Base-by-base conservation (phyloP, 2,329 filamentous ascomycete genomes). In the Stemphylium beticola region DNA sequence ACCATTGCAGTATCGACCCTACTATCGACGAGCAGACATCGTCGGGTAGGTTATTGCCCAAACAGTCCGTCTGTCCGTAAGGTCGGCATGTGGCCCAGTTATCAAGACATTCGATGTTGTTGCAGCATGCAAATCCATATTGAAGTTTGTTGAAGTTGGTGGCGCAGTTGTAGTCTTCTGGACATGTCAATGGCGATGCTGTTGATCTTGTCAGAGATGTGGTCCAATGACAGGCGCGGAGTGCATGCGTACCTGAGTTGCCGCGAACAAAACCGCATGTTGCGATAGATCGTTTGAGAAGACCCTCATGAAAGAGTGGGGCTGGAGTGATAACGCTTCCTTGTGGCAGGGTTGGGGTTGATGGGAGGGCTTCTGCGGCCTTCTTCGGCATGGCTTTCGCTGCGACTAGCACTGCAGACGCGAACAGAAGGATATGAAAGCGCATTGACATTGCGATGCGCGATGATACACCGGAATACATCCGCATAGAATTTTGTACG, bases 211-310 rank as follows among this genome's bases (percentile, higher is more conserved):
- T 29, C 7, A 29, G 26, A 29, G 26, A 9, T 29, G 10, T 11
- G 26, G 8, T 1, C 33, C 31, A 20, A n/a, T 22, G 44, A 43
- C 17, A 53, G 50, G 12, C 2, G 15, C 11, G 26, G 20, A 9
- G 17, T 11, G 40, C 22, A 15, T 49, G n/a, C 11, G 6, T 45
- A 56, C 49, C 53, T 24, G 53, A 56, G 48, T 56, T 51, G 10
- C 53, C 53, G 26, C 43, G 49, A 32, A 56, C 14, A 32, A 47
- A 56, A 8, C 53, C 53, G 17, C 49, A 56, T 29, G 53, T 56
- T 12, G 49, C 53, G 15, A 53, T 29, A 11, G 44, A 31, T 53
- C 53, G 48, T 50, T 56, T 56, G 32, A 44, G 38, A 8, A 56
- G 4, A 29, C 45, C 34, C 9, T 17, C 34, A 20, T 53, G 18